Percentiles rank a stretch among this genome's conserved stretches.
Evolutionary conservation across 116 monocot species (phyloP).

Genomic region (Thalassia testudinum): DNA sequence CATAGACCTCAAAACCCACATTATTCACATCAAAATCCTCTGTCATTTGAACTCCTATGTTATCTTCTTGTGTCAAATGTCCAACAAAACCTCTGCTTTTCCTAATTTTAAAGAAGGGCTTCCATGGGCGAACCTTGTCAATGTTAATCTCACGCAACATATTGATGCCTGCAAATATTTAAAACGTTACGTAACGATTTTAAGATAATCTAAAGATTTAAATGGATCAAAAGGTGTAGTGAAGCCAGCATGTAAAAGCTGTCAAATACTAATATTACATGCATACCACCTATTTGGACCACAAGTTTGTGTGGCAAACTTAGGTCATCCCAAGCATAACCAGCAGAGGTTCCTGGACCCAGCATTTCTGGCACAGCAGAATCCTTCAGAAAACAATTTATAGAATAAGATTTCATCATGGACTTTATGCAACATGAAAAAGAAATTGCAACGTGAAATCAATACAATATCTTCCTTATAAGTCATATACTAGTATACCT

Average conservation of each 20-base stretch:
- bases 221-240: too few relatives aligned
- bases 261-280: background rate
- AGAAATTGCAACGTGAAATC: background rate
- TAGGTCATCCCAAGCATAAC: constrained; percentile 82
- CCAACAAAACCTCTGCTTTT: constrained; percentile 33
- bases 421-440: background rate
- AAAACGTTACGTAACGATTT: background rate
- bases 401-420: too few relatives aligned
- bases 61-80: constrained; percentile 18
- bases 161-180: constrained; percentile 39
- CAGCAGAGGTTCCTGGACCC: constrained; percentile 36
- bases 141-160: constrained; percentile 68
- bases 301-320: constrained; percentile 72
- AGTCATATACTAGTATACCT: constrained; percentile 19
- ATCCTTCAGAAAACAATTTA: constrained; percentile 26
- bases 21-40: constrained; percentile 25
- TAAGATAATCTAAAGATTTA: too few relatives aligned
- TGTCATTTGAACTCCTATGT: constrained; percentile 18
- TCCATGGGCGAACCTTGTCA: constrained; percentile 68
- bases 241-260: too few relatives aligned
- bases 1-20: constrained; percentile 75
- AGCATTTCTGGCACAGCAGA: constrained; percentile 34
- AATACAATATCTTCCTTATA: background rate
- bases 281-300: constrained; percentile 56
- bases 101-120: constrained; percentile 52